phyloP scores from a whole-genome alignment of 179 eudicot species.

The Sideroxylon spinosum region DNA sequence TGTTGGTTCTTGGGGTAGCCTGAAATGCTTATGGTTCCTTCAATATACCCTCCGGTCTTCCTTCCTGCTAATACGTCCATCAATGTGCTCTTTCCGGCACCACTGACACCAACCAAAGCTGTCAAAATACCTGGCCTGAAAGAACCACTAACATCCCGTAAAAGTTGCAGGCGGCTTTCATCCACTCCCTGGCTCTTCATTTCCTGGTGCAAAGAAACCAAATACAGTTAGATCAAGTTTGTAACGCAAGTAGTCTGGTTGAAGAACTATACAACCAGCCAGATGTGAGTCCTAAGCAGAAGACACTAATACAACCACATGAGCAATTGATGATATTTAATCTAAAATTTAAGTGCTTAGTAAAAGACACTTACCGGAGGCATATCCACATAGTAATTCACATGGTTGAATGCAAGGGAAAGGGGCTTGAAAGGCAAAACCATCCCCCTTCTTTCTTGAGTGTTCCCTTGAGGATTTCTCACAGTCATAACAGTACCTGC shows the following conservation, averaged over 20 bases:
- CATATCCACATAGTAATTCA: conserved; percentile 69
- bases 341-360: not conserved
- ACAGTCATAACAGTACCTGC: conserved; percentile 16
- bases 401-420: conserved; percentile 57
- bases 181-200: conserved; percentile 53
- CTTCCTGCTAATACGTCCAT: conserved; percentile 81
- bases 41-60: conserved; percentile 66
- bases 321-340: too few species aligned
- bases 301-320: too few species aligned
- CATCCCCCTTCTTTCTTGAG: conserved; percentile 39
- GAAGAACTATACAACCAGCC: too few species aligned
- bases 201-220: conserved; percentile 33
- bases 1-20: conserved; percentile 72
- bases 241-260: too few species aligned
- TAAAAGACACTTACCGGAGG: conserved; percentile 49
- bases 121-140: conserved; percentile 71
- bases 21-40: conserved; percentile 56
- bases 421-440: conserved; percentile 67
- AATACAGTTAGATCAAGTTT: too few species aligned
- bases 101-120: conserved; percentile 71
- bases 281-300: too few species aligned
- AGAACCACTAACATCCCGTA: conserved; percentile 70
- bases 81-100: conserved; percentile 79
- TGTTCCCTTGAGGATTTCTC: conserved; percentile 9
- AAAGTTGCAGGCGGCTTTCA: conserved; percentile 52